Evolutionary conservation across 2,329 filamentous ascomycete species (phyloP).

Genomic region (Thielaviopsis ethacetica): DNA sequence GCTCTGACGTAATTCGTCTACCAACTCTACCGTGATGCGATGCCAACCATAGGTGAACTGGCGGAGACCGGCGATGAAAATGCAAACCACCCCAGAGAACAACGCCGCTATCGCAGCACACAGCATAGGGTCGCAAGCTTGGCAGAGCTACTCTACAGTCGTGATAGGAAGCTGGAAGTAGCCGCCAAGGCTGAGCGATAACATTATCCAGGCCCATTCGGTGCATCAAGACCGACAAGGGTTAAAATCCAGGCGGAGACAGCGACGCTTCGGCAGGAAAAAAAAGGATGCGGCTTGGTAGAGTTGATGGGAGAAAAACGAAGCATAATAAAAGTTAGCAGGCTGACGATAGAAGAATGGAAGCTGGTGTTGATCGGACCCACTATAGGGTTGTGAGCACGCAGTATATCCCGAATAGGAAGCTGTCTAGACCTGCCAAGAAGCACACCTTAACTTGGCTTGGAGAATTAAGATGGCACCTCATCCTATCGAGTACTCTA

Average conservation of each 20-base stretch:
- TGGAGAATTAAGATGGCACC: neutral
- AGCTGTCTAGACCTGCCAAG: neutral
- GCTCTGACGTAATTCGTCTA: neutral
- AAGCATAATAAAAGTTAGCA: neutral
- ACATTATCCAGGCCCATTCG: neutral
- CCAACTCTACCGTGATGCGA: neutral
- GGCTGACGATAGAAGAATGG: too few relatives aligned
- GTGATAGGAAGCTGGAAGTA: neutral
- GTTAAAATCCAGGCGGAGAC: neutral
- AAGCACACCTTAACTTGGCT: neutral
- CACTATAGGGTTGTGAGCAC: neutral
- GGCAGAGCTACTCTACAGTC: neutral
- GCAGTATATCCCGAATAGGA: neutral
- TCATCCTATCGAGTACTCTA: too few relatives aligned
- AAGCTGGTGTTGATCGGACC: neutral
- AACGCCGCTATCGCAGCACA: neutral
- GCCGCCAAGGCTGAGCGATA: neutral
- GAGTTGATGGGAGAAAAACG: neutral
- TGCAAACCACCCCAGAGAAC: neutral
- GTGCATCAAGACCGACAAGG: neutral
- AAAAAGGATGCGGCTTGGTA: neutral
- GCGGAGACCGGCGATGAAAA: neutral
- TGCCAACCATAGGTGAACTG: neutral
- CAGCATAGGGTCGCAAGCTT: neutral
- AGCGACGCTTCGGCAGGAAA: neutral